Evolutionary conservation across 371 early-diverging fungal species (phyloP).

Genomic region (Mucor piriformis): DNA sequence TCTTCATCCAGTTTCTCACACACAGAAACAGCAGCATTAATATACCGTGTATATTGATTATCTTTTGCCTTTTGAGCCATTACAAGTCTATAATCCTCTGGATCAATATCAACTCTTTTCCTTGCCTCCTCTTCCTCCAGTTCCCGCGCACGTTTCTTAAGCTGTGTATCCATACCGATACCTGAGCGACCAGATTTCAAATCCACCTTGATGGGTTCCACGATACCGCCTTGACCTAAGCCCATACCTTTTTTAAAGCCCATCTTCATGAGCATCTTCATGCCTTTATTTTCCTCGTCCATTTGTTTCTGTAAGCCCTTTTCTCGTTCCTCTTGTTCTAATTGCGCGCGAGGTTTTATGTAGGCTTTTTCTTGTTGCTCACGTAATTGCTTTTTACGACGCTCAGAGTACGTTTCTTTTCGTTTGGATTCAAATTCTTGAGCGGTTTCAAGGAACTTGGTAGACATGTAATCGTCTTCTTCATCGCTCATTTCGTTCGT

Average conservation of each 20-base stretch:
- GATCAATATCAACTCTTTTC: conserved; percentile 36
- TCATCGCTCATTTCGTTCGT: conserved; percentile 2
- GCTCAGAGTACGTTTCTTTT: conserved; percentile 44
- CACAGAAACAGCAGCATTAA: conserved; percentile 40
- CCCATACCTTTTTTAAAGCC: conserved; percentile 64
- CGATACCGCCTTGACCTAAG: conserved; percentile 35
- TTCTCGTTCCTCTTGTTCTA: conserved; percentile 58
- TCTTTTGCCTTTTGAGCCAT: conserved; percentile 43
- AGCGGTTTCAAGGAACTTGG: conserved; percentile 50
- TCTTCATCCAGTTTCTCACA: conserved; percentile 50
- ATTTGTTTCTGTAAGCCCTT: conserved; percentile 52
- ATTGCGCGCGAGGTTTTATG: conserved; percentile 49
- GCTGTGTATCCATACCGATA: conserved; percentile 47
- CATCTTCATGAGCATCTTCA: conserved; percentile 74
- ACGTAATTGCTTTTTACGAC: conserved; percentile 47
- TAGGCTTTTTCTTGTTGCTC: conserved; percentile 48
- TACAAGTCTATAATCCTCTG: conserved; percentile 35
- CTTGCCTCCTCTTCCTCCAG: conserved; percentile 40
- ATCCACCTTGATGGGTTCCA: conserved; percentile 53
- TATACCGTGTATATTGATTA: conserved; percentile 22
- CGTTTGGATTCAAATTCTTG: conserved; percentile 30
- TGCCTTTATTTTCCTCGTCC: conserved; percentile 63
- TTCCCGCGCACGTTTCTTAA: conserved; percentile 33
- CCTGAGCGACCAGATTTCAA: conserved; percentile 52
- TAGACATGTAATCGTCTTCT: conserved; percentile 69